Percentiles rank a stretch among this genome's conserved stretches.
Conservation (phyloP, 139 green algal species). For the Chlorokybus atmophyticus region DNA sequence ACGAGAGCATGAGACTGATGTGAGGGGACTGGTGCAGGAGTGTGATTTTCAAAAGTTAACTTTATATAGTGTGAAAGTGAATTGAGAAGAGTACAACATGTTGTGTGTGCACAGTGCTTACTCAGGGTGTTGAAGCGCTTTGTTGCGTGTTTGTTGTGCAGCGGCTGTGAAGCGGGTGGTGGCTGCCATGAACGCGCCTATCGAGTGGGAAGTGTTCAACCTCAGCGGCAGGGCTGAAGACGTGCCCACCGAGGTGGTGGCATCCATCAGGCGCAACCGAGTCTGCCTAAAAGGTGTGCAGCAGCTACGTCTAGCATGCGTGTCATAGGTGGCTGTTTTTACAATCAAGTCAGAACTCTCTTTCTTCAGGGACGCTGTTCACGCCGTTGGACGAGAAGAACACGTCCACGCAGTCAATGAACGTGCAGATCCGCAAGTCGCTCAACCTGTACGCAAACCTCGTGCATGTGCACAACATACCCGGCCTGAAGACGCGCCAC, state of each 20-base stretch:
- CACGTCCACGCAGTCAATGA: slow-evolving; percentile 25
- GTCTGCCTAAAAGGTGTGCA: slow-evolving; percentile 28
- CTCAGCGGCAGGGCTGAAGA: neutral
- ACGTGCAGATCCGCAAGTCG: slow-evolving; percentile 33
- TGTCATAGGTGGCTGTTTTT: no score
- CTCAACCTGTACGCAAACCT: slow-evolving; percentile 30
- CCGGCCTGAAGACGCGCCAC: slow-evolving; percentile 27
- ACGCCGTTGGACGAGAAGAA: neutral
- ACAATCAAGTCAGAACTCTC: no score
- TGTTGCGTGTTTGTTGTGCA: no score
- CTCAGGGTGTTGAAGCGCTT: no score
- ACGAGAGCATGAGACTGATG: no score
- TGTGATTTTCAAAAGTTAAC: no score
- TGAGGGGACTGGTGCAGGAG: no score
- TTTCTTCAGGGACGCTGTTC: no score
- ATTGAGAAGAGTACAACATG: no score
- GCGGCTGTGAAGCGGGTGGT: slow-evolving; percentile 26
- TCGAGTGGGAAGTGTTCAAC: slow-evolving; percentile 28
- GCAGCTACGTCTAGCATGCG: slow-evolving; percentile 4
- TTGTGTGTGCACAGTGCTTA: neutral
- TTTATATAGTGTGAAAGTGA: no score
- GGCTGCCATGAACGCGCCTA: slow-evolving; percentile 23
- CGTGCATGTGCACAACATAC: slow-evolving; percentile 32
- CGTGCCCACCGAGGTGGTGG: slow-evolving; percentile 8
- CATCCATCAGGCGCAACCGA: slow-evolving; percentile 35